Base-by-base conservation (phyloP, 345 rosid species). In the Euphorbia tirucalli region DNA sequence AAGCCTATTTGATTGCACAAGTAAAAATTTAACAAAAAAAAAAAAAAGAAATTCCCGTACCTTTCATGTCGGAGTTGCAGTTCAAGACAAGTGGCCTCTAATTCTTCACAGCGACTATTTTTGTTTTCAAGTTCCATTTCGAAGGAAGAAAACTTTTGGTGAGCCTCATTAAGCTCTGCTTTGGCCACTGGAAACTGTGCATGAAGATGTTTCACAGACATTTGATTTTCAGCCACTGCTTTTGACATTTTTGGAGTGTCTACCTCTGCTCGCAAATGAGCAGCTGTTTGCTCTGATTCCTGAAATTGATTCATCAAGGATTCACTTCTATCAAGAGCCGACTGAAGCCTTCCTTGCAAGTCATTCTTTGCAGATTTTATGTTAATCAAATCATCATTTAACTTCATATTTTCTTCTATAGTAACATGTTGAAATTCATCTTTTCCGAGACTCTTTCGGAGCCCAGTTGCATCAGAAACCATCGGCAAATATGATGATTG, bases 51-150 rank as follows among this genome's bases (percentile, higher is more conserved):
- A 0, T 46, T 30, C 21, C 27, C 13, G 35, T 84, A 87, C 95
- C 95, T 86, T 72, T 89, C 85, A 58, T 69, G 81, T 70, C 84
- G 84, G 56, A 77, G 80, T 71, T 78, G 87, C 21, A 75, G 72
- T 24, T 87, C 85, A 66, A 83, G 83, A 77, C 83, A 70, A 24
- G 84, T 75, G 32, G 77, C 77, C 78, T 81, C 89, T 65, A 82
- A 68, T 63, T 84, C 89, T 66, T 82, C 85, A 72, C 74, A 85
- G 82, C 84, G 72, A 73, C 69, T 76, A 49, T 10, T 75, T 68
- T 74, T 78, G 65, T 81, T 78, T 69, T 82, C 88, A 71, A 83
- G 69, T 72, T 86, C 83, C 72, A 68, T 83, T 73, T 85, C 85
- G 68, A 82, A 61, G 19, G 84, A 71, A 24, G 79, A 65, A 22